phyloP scores from a whole-genome alignment of 371 early-diverging fungal species.

The Mucor mucedo region DNA sequence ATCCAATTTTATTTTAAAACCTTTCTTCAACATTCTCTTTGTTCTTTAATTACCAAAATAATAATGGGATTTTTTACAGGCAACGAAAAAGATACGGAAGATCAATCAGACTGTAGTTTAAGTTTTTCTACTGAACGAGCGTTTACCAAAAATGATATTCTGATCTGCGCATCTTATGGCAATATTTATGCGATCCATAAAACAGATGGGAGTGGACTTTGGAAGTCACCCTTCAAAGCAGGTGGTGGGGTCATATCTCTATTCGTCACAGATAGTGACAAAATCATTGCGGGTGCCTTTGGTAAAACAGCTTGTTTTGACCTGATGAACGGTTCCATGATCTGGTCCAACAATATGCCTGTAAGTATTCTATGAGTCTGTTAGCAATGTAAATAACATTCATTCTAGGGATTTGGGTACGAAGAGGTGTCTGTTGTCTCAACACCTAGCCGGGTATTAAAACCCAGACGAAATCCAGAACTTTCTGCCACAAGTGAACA shows the following conservation, averaged over 20 bases:
- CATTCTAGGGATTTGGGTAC: conserved; percentile 26
- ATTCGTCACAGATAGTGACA: conserved; percentile 36
- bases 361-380: conserved; percentile 20
- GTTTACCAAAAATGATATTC: conserved; percentile 11
- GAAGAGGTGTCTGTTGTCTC: conserved; percentile 26
- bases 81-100: too few relatives aligned
- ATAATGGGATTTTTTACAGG: too few relatives aligned
- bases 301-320: conserved; percentile 32
- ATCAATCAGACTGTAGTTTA: too few relatives aligned
- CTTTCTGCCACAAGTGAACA: not conserved
- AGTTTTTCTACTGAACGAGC: not conserved
- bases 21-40: too few relatives aligned
- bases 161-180: conserved; percentile 21
- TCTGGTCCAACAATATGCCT: conserved; percentile 44
- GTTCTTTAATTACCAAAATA: too few relatives aligned
- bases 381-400: not conserved
- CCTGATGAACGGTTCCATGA: conserved; percentile 26
- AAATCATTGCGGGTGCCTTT: conserved; percentile 24
- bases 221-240: conserved; percentile 20
- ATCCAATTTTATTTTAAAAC: too few relatives aligned
- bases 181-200: conserved; percentile 21
- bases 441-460: conserved; percentile 23
- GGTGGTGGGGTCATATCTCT: conserved; percentile 32
- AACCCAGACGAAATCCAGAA: conserved; percentile 12
- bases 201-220: conserved; percentile 7